phyloP scores from a whole-genome alignment of 2,329 filamentous ascomycete genomes.

The Fusarium continuum region DNA sequence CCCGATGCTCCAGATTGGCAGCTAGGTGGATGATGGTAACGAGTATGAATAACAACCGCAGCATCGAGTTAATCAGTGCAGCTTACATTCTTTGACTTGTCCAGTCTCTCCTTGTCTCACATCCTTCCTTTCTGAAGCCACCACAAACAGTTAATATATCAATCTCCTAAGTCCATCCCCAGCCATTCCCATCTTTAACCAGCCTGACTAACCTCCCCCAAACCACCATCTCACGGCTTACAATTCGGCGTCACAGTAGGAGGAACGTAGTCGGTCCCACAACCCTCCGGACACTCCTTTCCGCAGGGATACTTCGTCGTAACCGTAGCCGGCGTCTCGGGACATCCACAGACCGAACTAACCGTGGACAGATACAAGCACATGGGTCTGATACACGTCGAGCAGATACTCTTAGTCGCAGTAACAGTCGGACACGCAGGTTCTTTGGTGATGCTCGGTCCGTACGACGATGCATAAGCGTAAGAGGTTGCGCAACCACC shows the following conservation, averaged over 20 bases:
- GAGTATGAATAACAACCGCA: background rate
- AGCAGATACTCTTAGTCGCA: slow-evolving; percentile 44
- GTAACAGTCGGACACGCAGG: slow-evolving; percentile 49
- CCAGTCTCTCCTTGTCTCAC: background rate
- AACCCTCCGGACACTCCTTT: slow-evolving; percentile 37
- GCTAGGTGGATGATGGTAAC: background rate
- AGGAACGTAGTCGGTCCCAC: slow-evolving; percentile 44
- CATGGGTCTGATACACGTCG: slow-evolving; percentile 46
- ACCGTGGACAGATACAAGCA: slow-evolving; percentile 47
- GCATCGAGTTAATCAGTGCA: background rate
- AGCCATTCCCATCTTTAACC: too few species aligned
- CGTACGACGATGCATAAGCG: slow-evolving; percentile 30
- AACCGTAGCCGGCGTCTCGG: slow-evolving; percentile 43
- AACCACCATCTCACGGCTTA: too few species aligned
- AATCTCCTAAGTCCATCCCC: background rate
- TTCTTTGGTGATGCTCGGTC: slow-evolving; percentile 12
- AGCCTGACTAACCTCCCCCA: too few species aligned
- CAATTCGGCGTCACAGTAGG: slow-evolving; percentile 37
- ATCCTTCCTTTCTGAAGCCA: background rate
- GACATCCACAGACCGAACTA: slow-evolving; percentile 48
- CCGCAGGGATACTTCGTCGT: slow-evolving; percentile 44
- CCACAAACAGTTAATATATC: background rate
- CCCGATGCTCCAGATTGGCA: background rate
- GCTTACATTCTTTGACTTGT: background rate
- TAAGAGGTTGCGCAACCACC: slow-evolving; percentile 41